Base-by-base conservation (phyloP, 768 basidiomycete genomes). In the Lactifluus pinguis region DNA sequence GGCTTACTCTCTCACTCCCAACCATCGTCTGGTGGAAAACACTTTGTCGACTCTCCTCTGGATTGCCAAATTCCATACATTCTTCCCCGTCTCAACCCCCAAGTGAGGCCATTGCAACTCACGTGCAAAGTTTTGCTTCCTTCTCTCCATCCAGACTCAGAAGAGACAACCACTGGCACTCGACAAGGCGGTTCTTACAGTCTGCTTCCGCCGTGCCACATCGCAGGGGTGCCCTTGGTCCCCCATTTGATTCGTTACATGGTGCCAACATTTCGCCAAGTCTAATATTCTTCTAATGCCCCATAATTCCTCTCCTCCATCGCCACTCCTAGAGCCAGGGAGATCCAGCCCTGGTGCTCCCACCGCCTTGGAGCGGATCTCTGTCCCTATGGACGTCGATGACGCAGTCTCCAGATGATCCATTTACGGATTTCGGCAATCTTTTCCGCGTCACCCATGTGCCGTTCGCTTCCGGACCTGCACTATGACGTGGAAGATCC, bases 401-500 rank as follows among this genome's bases (percentile, higher is more conserved):
- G 55, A 52, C 15, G 1, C 2, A 10, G 17, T 25, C 15, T 1
- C 34, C 29, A 2, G n/a, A 51, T 5, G 8, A 4, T 29, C 3
- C 51, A 10, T 29, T 51, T 2, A 8, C 10, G 14, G 47, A n/a
- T 41, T 25, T 13, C 34, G 60, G 45, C 42, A 5, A 45, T 41
- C 48, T 47, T 5, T 5, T 14, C 39, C 1, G 60, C 55, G 19
- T 57, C 63, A 4, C 60, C 65, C 25, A 21, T 39, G 58, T 32
- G 17, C 19, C 32, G 10, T 1, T 29, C 38, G 15, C 21, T 54
- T 5, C 25, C 57, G 17, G 59, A 49, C 3, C 48, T 53, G 6
- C 30, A 39, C 8, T 34, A 21, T 30, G 52, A 59, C 15, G 53
- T 55, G 17, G 64, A 63, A 5, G 60, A 56, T 5, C 39, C 38